Base-by-base conservation (phyloP, 139 green algal genomes). In the Chlamydomonas eustigma region DNA sequence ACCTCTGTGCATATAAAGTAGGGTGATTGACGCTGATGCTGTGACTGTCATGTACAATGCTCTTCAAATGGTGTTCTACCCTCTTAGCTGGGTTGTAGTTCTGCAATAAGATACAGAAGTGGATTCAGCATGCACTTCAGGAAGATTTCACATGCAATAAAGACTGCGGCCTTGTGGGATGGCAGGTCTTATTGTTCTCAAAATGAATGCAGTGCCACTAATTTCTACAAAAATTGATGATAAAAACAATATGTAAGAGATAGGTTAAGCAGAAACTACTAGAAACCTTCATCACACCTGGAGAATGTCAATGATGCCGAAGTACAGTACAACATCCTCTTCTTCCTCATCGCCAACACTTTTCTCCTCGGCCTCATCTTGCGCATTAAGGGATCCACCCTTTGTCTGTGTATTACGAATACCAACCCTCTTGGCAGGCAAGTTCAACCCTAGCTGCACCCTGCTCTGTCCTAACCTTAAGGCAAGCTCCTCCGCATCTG, bases 231-330 rank as follows among this genome's bases (percentile, higher is more conserved):
- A n/a, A n/a, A n/a, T n/a, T n/a, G n/a, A n/a, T n/a, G n/a, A n/a
- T n/a, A n/a, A n/a, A n/a, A n/a, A n/a, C n/a, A n/a, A n/a, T n/a
- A n/a, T n/a, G n/a, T n/a, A n/a, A n/a, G n/a, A n/a, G n/a, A n/a
- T n/a, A n/a, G n/a, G n/a, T n/a, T n/a, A n/a, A n/a, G n/a, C n/a
- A n/a, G n/a, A n/a, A n/a, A n/a, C n/a, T n/a, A n/a, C n/a, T n/a
- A n/a, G n/a, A n/a, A n/a, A n/a, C n/a, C n/a, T n/a, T n/a, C n/a
- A n/a, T n/a, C 65, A 74, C 24, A 75, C 71, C 76, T 85, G 80
- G 73, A 97, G 86, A 22, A 97, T 91, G 80, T 97, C 93, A 50
- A 97, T 97, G 81, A 97, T 91, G 31, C 89, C 93, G 72, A 97
- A 94, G 81, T 92, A 92, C 30, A 97, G 71, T 71, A 97, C 88